Base-by-base conservation (phyloP, 169 alveolate species). In the Cystoisospora suis region DNA sequence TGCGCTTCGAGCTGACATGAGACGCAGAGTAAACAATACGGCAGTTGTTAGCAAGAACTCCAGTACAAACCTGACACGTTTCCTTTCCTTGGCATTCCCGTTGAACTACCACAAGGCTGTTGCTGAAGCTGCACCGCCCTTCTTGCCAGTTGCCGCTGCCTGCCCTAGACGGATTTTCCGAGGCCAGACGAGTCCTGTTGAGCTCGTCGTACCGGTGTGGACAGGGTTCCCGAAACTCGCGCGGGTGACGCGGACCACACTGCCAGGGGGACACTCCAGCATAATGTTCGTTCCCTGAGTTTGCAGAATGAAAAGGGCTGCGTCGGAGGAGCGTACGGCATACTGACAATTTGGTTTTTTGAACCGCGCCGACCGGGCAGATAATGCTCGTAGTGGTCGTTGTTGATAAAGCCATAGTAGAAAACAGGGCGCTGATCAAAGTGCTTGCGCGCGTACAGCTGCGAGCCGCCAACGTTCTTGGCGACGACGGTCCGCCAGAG, bases 341-440 rank as follows among this genome's bases (percentile, higher is more conserved):
- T 36, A 27, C 77, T 65, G n/a, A 65, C 77, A 1, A 65, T 6
- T 44, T n/a, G 77, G 44, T 65, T 65, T 20, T 27, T 4, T 44
- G 77, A 9, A 5, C 77, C 77, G 40, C 77, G 77, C 38, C 1
- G 83, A 12, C 90, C 90, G 15, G 90, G 90, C 65, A 86, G 0
- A 44, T 36, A 86, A 44, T 86, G 90, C 56, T 59, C 75, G 65
- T 86, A 86, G 53, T 86, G 90, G n/a, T 86, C 90, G 29, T 86
- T 86, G 45, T 86, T 86, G 3, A 86, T 86, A 46, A 27, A 86
- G 6, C 90, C 90, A 44, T 86, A 83, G 58, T 49, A 59, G 69
- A 27, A 56, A 9, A 38, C 75, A 7, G 88, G 53, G 29, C 88
- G 88, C 29, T 36, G 3, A 36, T 81, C 88, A 0, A n/a, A n/a